These are phyloP conservation scores for Plasmodium knowlesi DNA, from an alignment of 169 alveolate genomes.

Conservation along the genomic window DNA sequence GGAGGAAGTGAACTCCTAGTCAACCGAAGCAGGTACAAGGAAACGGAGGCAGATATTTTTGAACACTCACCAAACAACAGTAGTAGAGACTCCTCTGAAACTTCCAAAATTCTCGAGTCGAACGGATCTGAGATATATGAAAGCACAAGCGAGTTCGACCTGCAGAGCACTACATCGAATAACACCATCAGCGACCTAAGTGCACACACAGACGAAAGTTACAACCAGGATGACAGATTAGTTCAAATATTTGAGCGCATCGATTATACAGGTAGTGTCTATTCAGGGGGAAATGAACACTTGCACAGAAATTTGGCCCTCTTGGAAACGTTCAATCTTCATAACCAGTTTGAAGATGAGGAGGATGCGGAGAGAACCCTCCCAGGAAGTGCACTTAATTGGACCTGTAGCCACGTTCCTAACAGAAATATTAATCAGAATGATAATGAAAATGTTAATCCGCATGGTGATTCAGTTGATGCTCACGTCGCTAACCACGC, in stretches of 20 bases:
- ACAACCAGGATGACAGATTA: neutral
- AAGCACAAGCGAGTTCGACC: neutral
- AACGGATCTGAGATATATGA: neutral
- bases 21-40: neutral
- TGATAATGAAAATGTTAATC: neutral
- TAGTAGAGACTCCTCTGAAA: slow-evolving; percentile 1
- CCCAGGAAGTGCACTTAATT: neutral
- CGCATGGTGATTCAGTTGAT: neutral
- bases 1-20: neutral
- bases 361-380: too few species aligned
- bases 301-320: neutral
- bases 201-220: neutral
- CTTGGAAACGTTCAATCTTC: neutral
- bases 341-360: neutral
- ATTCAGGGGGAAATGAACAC: neutral
- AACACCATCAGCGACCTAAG: slow-evolving; percentile 9
- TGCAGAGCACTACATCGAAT: neutral
- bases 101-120: neutral
- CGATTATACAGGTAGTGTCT: neutral
- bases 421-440: neutral
- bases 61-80: neutral
- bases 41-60: neutral
- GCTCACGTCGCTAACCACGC: neutral
- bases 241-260: slow-evolving; percentile 10
- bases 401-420: neutral